Percentiles rank a stretch among this genome's conserved stretches.
Conservation (phyloP, 352 stramenopile genomes). For the Globisporangium iwayamae region DNA sequence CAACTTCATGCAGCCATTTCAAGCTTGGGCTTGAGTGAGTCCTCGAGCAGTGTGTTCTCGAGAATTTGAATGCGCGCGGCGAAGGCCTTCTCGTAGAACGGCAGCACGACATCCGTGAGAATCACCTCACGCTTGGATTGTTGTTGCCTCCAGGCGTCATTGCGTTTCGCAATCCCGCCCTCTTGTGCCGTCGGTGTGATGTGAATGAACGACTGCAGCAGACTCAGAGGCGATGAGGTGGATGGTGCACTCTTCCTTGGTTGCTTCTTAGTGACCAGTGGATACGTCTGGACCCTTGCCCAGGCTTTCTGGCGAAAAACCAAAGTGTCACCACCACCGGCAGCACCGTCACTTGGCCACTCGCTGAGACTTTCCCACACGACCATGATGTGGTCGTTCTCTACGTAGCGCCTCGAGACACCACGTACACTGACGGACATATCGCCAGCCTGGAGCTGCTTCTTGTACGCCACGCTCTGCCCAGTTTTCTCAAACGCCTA, state of each 20-base stretch:
- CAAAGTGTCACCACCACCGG: constrained; percentile 1
- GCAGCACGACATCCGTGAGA: constrained; percentile 14
- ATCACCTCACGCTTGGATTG: constrained; percentile 8
- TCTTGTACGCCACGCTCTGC: constrained; percentile 5
- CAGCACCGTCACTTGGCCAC: neutral
- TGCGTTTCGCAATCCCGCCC: no score
- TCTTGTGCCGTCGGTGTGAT: neutral
- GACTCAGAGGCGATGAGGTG: constrained; percentile 1
- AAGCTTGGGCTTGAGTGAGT: neutral
- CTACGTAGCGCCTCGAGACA: constrained; percentile 11
- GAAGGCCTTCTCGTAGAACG: constrained; percentile 12
- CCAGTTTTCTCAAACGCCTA: neutral
- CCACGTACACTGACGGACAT: constrained; percentile 1
- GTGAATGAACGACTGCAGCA: constrained; percentile 14
- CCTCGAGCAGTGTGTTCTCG: constrained; percentile 19
- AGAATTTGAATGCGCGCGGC: constrained; percentile 11
- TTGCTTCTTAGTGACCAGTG: neutral
- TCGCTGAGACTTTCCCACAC: constrained; percentile 11
- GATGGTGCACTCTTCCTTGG: neutral
- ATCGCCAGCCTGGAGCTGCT: constrained; percentile 6
- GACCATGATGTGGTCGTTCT: constrained; percentile 10
- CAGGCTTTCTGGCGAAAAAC: constrained; percentile 13
- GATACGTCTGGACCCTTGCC: constrained; percentile 4
- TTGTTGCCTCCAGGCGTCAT: neutral
- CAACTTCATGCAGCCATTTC: neutral